phyloP scores from a whole-genome alignment of 2,329 filamentous ascomycete genomes.

The Septoria linicola region DNA sequence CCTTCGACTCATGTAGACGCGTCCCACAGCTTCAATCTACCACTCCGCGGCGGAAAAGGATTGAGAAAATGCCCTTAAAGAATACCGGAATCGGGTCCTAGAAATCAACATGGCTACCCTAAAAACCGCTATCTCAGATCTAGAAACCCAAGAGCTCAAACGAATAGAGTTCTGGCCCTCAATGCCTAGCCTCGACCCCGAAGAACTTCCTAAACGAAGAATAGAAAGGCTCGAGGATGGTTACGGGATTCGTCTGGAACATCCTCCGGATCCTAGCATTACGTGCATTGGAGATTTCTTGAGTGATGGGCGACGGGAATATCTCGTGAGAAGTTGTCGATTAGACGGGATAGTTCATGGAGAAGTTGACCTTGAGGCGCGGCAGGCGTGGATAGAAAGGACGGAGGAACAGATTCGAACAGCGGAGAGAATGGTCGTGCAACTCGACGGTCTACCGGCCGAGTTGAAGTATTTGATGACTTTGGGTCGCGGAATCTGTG shows the following conservation, averaged over 20 bases:
- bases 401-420: conserved; percentile 4
- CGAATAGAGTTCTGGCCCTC: conserved; percentile 2
- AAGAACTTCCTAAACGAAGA: too few relatives aligned
- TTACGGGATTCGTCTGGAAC: background rate
- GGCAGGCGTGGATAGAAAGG: background rate
- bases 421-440: background rate
- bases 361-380: background rate
- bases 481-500: conserved; percentile 6
- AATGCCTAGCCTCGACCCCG: too few relatives aligned
- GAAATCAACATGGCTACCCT: conserved; percentile 1
- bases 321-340: conserved; percentile 6
- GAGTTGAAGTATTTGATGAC: conserved; percentile 12
- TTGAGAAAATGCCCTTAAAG: conserved; percentile 3
- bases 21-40: background rate
- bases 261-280: background rate
- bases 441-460: conserved; percentile 2
- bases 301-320: background rate
- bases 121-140: background rate
- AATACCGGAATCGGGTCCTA: conserved; percentile 6
- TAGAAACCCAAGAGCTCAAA: background rate
- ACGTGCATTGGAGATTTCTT: conserved; percentile 2
- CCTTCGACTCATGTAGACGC: background rate
- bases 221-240: background rate
- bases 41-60: background rate
- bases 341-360: conserved; percentile 1